Evolutionary conservation across 2,329 filamentous ascomycete species (phyloP).

Genomic region (Epichloe sibirici): DNA sequence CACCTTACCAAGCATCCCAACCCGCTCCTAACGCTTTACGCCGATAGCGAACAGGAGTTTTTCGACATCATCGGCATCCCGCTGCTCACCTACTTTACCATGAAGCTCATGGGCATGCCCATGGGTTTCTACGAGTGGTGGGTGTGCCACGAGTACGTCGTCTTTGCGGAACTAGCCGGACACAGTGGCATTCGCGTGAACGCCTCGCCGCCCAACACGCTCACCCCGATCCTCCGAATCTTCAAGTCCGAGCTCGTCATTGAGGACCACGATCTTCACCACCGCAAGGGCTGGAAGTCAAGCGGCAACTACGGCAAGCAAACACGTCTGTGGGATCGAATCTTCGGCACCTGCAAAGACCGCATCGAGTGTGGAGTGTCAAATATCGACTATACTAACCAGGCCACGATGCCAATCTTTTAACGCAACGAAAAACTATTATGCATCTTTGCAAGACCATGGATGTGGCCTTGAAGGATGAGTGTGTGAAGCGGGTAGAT

Average conservation of each 20-base stretch:
- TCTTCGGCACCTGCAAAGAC: slow-evolving; percentile 4
- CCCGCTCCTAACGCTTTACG: slow-evolving; percentile 4
- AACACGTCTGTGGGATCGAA: slow-evolving; percentile 4
- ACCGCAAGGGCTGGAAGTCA: slow-evolving; percentile 7
- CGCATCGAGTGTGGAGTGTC: slow-evolving; percentile 1
- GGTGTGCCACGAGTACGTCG: slow-evolving; percentile 6
- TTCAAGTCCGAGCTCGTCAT: slow-evolving; percentile 2
- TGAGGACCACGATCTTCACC: slow-evolving; percentile 6
- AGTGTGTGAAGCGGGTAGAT: too few species aligned
- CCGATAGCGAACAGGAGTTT: slow-evolving; percentile 5
- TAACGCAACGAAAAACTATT: too few species aligned
- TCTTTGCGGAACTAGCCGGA: slow-evolving; percentile 6
- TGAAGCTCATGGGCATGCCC: slow-evolving; percentile 4
- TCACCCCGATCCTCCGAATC: slow-evolving; percentile 1
- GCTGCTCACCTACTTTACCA: slow-evolving; percentile 5
- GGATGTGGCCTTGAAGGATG: too few species aligned
- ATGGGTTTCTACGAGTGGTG: slow-evolving; percentile 8
- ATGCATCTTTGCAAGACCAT: too few species aligned
- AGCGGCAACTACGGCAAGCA: slow-evolving; percentile 7
- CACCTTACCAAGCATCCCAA: slow-evolving; percentile 7
- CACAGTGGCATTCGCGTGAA: slow-evolving; percentile 3
- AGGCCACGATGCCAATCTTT: too few species aligned
- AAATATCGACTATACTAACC: too few species aligned
- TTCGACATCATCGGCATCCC: slow-evolving; percentile 5
- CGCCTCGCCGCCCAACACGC: slow-evolving; percentile 2